Conservation (phyloP, 148 eudicot species). For the Spergularia bocconei region DNA sequence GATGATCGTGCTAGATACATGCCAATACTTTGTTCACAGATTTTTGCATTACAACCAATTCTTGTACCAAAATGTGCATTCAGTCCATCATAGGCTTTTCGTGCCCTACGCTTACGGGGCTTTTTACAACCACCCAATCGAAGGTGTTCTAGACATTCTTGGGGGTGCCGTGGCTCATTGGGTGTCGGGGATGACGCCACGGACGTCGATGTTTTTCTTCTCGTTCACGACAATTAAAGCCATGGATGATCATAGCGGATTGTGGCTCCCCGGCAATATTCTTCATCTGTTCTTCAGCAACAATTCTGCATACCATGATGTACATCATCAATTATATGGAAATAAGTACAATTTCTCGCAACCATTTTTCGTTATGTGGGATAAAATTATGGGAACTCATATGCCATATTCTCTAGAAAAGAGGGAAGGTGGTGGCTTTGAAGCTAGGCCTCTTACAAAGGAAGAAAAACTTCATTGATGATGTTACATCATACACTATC, state of each 20-base stretch:
- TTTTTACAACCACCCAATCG: constrained; percentile 12
- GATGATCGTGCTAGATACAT: constrained; percentile 9
- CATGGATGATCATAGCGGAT: constrained; percentile 18
- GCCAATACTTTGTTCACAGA: constrained; percentile 13
- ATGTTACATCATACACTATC: no score
- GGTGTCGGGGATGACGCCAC: constrained; percentile 14
- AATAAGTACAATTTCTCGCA: constrained; percentile 15
- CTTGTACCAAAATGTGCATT: constrained; percentile 17
- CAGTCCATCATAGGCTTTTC: not conserved
- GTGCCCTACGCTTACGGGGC: constrained; percentile 16
- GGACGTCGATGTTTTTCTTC: constrained; percentile 10
- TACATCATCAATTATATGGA: constrained; percentile 16
- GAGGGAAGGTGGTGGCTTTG: constrained; percentile 13
- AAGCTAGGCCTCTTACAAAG: constrained; percentile 1
- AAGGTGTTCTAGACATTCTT: constrained; percentile 11
- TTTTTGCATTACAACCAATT: constrained; percentile 9
- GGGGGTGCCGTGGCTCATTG: constrained; percentile 9
- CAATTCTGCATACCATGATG: constrained; percentile 12
- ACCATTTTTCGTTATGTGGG: constrained; percentile 14
- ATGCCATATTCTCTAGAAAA: not conserved
- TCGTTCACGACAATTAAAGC: constrained; percentile 3
- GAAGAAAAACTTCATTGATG: not conserved
- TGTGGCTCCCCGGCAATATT: constrained; percentile 9
- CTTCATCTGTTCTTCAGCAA: constrained; percentile 6
- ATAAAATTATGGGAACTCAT: constrained; percentile 15